Base-by-base conservation (phyloP, 495 filamentous ascomycete genomes). In the Aspergillus leporis region DNA sequence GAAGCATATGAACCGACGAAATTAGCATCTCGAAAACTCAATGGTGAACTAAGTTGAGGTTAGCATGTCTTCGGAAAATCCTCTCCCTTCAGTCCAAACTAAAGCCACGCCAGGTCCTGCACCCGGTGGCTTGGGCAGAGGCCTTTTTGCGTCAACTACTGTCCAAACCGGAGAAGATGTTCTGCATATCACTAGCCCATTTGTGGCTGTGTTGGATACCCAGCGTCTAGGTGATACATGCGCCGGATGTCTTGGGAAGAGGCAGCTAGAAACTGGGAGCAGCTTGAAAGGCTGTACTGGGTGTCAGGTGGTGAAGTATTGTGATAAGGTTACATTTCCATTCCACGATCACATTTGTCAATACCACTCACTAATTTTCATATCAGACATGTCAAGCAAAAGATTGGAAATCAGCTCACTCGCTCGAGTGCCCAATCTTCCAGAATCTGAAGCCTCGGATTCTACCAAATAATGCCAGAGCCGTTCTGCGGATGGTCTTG, bases 241-340 rank as follows among this genome's bases (percentile, higher is more conserved):
- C 53, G 70, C 77, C 30, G 75, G 69, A 23, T 82, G 79, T 52
- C 74, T 76, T 60, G 66, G 77, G 18, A 70, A 67, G 54, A 66
- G 61, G 25, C 64, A 71, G 21, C 51, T 70, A 55, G 70, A 69
- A 14, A 52, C 38, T 16, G 64, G 53, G 2, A 53, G 57, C 32
- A 61, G 67, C n/a, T n/a, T 87, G 25, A 83, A 78, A 60, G 77
- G 74, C 28, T 92, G 89, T 69, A 76, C 76, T 0, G 83, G 82
- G 0, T 92, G 89, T 70, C 80, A 75, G 50, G 71, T 80, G 13
- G 81, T 85, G 0, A 81, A 78, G 56, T 92, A 89, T 68, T 92
- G 89, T 67, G 79, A 81, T 49, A 84, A 83, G 78, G 85, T 88
- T 62, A 21, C 38, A 61, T 48, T 18, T 69, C 16, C 55, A 5